Evolutionary conservation across 1,284 basidiomycete species (phyloP), one percentile per base, ranked within the genome.

Genomic region (Ganoderma sinense): DNA sequence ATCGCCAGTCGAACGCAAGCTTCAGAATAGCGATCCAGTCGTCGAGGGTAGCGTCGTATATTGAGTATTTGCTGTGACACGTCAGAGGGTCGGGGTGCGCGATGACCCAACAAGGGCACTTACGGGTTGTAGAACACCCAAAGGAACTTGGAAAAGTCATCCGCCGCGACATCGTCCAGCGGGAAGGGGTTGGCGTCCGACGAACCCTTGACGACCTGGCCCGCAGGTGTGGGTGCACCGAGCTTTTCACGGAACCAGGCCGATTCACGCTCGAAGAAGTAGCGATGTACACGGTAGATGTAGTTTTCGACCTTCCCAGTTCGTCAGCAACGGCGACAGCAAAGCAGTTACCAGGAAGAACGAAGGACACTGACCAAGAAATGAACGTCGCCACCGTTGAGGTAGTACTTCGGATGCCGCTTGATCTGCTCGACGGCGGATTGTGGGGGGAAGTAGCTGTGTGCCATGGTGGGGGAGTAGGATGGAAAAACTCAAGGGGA

Each of bases 51-150:
- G 88, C 84, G 23, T 87, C 81, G 78, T 91, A 90, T 14, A 90
- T 79, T 14, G 88, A 89, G 76, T 87, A 89, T 79, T 81, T 83
- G 18, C 89, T 89, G 71, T 23, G 55, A 51, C 40, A 60, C 41
- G 51, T 70, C 56, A 70, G 65, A 26, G 40, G 43, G 10, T 62
- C 45, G 43, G n/a, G 18, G 43, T 10, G 13, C 7, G 31, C 20
- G 18, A 26, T 16, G 61, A 23, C 4, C 8, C 26, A 36, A 53
- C 4, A 18, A 14, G 14, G 36, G 3, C 18, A 85, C 88, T 75
- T 75, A 91, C 90, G 85, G 85, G 61, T 91, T 89, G 60, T 92
- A 93, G 78, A 91, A 92, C 0, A 93, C 87, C 90, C 91, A 92
- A 0, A 91, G 74, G 26, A 93, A 86, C 4, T 83, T 81, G 0